phyloP scores from a whole-genome alignment of 1,139 yeast genomes.

The Geotrichum phurueaensis region DNA sequence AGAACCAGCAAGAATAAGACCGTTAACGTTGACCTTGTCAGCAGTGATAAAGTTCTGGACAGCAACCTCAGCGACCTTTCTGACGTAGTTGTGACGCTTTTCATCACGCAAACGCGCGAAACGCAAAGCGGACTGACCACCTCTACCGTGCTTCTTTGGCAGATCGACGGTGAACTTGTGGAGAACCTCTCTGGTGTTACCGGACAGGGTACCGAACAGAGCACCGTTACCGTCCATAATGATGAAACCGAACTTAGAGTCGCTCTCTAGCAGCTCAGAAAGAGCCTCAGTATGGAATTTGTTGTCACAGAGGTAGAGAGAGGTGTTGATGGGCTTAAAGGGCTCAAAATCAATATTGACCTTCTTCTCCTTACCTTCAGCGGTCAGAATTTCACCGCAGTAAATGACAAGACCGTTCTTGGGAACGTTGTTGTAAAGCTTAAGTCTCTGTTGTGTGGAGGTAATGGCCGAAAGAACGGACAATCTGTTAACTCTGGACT shows the following conservation, averaged over 20 bases:
- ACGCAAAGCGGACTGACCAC: constrained; percentile 99
- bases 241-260: constrained; percentile 93
- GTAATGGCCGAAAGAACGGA: constrained; percentile 95
- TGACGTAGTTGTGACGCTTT: constrained; percentile 95
- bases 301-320: constrained; percentile 92
- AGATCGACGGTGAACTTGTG: constrained; percentile 95
- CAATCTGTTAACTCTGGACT: constrained; percentile 92
- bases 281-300: constrained; percentile 97
- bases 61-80: constrained; percentile 97
- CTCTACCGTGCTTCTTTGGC: constrained; percentile 99
- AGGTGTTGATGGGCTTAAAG: constrained; percentile 95
- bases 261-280: constrained; percentile 87
- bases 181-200: constrained; percentile 92
- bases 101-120: constrained; percentile 98
- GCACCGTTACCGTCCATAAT: constrained; percentile 99
- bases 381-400: constrained; percentile 97
- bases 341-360: constrained; percentile 94
- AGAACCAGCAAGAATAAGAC: constrained; percentile 94
- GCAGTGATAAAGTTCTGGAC: constrained; percentile 90
- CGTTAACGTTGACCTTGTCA: constrained; percentile 91
- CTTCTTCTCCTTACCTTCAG: constrained; percentile 95
- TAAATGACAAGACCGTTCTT: constrained; percentile 89
- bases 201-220: constrained; percentile 89
- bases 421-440: constrained; percentile 83
- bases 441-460: constrained; percentile 92